Evolutionary conservation across 371 early-diverging fungal species (phyloP).

Genomic region (Mucor lusitanicus): DNA sequence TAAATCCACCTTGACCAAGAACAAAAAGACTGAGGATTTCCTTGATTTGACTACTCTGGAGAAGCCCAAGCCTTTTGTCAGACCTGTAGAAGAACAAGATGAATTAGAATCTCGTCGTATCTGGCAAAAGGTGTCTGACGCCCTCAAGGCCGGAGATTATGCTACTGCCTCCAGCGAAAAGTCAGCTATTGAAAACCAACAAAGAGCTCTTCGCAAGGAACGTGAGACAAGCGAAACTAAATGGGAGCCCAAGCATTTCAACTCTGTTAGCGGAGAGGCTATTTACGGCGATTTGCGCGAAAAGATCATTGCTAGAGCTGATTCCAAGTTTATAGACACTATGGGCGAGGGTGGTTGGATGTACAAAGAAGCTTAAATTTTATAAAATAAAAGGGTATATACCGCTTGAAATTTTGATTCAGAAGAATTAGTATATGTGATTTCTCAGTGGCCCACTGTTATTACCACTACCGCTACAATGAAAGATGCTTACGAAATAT

Average conservation of each 20-base stretch:
- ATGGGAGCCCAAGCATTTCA: conserved; percentile 63
- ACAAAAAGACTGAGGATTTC: conserved; percentile 50
- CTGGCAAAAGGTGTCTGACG: conserved; percentile 74
- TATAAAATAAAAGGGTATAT: background rate
- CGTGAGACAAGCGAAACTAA: conserved; percentile 58
- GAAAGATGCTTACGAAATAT: background rate
- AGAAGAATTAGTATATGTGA: too few relatives aligned
- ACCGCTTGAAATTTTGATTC: too few relatives aligned
- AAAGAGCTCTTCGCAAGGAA: conserved; percentile 69
- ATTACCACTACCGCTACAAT: background rate
- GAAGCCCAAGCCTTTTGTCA: conserved; percentile 45
- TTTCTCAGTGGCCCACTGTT: background rate
- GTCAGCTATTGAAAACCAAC: conserved; percentile 72
- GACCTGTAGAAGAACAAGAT: conserved; percentile 60
- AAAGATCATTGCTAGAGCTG: conserved; percentile 42
- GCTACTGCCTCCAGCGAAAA: conserved; percentile 71
- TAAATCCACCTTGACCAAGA: conserved; percentile 55
- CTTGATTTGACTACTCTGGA: conserved; percentile 60
- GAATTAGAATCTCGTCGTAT: conserved; percentile 72
- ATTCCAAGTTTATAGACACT: conserved; percentile 50
- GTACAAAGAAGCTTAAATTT: conserved; percentile 20
- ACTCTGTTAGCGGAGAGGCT: conserved; percentile 46
- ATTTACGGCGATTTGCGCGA: conserved; percentile 46
- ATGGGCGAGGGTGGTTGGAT: conserved; percentile 52
- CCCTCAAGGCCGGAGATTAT: conserved; percentile 68